A percentile compares a stretch with the other conserved stretches of the same genome.
Conservation (phyloP, 352 stramenopile genomes). For the Phytophthora lateralis region DNA sequence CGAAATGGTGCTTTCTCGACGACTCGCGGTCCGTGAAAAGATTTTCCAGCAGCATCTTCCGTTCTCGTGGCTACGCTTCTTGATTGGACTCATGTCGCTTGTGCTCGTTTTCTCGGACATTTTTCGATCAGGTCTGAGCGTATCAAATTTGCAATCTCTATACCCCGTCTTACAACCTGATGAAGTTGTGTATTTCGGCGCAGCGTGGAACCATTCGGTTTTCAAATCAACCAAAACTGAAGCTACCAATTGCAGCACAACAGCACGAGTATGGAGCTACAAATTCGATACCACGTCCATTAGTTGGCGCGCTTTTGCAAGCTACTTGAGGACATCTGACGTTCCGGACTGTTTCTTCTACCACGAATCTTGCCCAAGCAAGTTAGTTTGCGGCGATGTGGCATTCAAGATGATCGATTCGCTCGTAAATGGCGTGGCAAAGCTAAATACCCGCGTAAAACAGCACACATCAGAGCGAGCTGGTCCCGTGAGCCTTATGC, state of each 20-base stretch:
- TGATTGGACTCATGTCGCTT: conserved; percentile 31
- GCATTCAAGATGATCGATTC: conserved; percentile 44
- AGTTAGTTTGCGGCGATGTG: not conserved
- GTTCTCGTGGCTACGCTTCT: conserved; percentile 34
- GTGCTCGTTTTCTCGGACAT: conserved; percentile 40
- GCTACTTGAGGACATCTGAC: conserved; percentile 6
- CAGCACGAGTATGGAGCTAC: conserved; percentile 37
- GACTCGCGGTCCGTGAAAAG: conserved; percentile 23
- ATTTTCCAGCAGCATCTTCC: conserved; percentile 34
- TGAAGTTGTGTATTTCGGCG: conserved; percentile 33
- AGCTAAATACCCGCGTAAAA: not conserved
- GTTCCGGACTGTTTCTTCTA: conserved; percentile 45
- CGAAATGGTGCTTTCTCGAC: conserved; percentile 1
- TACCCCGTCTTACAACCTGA: conserved; percentile 39
- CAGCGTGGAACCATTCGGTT: conserved; percentile 39
- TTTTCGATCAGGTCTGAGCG: conserved; percentile 31
- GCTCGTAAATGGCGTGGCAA: conserved; percentile 25
- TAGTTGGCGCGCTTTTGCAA: conserved; percentile 35
- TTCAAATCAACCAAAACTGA: conserved; percentile 25
- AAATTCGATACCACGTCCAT: conserved; percentile 50
- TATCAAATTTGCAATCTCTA: conserved; percentile 14
- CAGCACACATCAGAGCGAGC: too few relatives aligned
- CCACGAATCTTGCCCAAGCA: not conserved
- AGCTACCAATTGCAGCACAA: conserved; percentile 6
- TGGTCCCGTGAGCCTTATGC: not conserved